Base-by-base conservation (phyloP, 2,329 filamentous ascomycete species). In the Stachybotrys echinatus region DNA sequence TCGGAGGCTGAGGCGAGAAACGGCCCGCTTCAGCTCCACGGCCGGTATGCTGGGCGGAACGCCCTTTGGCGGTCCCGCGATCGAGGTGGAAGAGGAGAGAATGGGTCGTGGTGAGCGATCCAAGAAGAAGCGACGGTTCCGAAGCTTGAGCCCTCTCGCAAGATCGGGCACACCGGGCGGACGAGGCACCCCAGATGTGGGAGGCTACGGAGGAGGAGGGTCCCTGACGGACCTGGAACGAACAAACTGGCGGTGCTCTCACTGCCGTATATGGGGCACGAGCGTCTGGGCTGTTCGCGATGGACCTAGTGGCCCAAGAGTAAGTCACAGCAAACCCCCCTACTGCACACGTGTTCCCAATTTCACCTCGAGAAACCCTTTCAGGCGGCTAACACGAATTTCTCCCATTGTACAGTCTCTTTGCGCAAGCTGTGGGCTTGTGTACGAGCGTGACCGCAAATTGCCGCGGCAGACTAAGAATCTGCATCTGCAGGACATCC, bases 211-310 rank as follows among this genome's bases (percentile, higher is more conserved):
- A 10, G 86, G 85, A 55, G 81, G 85, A 38, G 79, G 83, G 44
- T 72, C 87, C 23, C 74, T 94, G 49, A 83, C 83, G 2, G 89
- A 95, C 48, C 79, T 79, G 61, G 94, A 97, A 74, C 80, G 92
- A 58, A 76, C 81, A 55, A 84, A 79, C 42, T 99, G 94, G 94
- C 82, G 89, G 54, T 99, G 94, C 70, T 76, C 76, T 42, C 92
- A 97, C 68, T 99, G 94, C 67, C 79, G 79, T 52, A 84, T 96
- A 31, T 92, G 88, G 84, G 94, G 92, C 17, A 86, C 86, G 45
- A 88, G 90, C 23, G 90, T 96, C 8, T 99, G 94, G 94, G 92
- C 89, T 45, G 92, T 97, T 3, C 79, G 94, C 60, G 92, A 97
- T 70, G 94, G 94, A 21, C 94, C 94, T 14, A 76, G 81, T 49